Evolutionary conservation across 306 rosid species (phyloP), one percentile per base, ranked within the genome.

Genomic region (Benincasa hispida): DNA sequence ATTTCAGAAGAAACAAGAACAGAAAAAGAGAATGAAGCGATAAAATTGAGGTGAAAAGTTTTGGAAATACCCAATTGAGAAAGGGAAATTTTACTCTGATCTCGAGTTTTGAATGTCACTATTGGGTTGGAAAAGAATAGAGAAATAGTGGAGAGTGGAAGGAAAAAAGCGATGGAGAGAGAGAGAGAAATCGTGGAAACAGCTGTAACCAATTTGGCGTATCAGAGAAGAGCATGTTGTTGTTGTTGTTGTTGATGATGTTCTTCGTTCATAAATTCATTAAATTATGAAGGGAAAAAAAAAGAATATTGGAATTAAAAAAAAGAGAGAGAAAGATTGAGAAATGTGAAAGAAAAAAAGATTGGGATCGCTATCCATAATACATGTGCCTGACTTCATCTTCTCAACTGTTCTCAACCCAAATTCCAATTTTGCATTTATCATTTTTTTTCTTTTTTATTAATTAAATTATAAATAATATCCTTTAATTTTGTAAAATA

Each of bases 301-400:
- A 9, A 9, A 17, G 25, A 25, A 42, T 72, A 48, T 47, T 42
- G 51, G 15, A 41, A 68, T 68, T 39, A 11, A 41, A 65, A 65
- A 65, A 65, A 65, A 13, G 2, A 65, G 14, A 34, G 12, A 7
- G n/a, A 34, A 17, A 60, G 72, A 68, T 68, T 68, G 57, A 45
- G 35, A 72, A 48, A 48, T 72, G 39, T 6, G 41, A 25, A 70
- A 69, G 35, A 69, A 54, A 22, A 69, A 69, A 45, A 8, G 55
- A 45, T 45, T 45, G 7, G 6, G 35, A 69, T 69, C 13, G 57
- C 75, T 45, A 69, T 69, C 75, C 37, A 45, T 14, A 45, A 25
- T 69, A 70, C 76, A 48, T 72, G 76, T 72, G 76, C 42, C 59
- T 48, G 42, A 72, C 76, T 48, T 72, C 59, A 72, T 72, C 76